Percentiles rank a stretch among this genome's conserved stretches.
Conservation (phyloP, 352 stramenopile genomes). For the Aphanomyces stellatus region DNA sequence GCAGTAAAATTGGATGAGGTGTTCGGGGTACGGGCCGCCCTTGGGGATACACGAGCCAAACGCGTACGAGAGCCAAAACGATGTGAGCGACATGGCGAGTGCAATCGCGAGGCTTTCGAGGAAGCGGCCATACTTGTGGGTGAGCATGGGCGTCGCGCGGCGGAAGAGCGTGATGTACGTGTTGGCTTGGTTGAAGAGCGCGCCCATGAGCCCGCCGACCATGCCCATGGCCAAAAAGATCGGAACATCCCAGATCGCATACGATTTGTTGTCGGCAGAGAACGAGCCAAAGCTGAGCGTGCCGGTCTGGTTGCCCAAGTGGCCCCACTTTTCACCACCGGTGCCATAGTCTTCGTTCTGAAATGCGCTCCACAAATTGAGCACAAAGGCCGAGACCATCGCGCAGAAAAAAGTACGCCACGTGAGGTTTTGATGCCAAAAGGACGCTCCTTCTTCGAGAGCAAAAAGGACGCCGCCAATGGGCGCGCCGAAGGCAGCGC, state of each 20-base stretch:
- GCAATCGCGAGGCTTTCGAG: conserved; percentile 55
- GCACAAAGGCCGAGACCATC: conserved; percentile 85
- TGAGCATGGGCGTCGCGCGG: conserved; percentile 36
- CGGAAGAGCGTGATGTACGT: conserved; percentile 85
- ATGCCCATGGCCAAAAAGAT: conserved; percentile 97
- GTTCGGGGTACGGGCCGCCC: conserved; percentile 51
- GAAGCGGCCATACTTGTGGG: conserved; percentile 56
- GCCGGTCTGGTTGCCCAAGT: conserved; percentile 70
- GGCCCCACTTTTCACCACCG: conserved; percentile 20
- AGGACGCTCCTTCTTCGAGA: conserved; percentile 96
- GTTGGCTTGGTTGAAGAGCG: conserved; percentile 95
- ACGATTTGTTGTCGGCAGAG: conserved; percentile 74
- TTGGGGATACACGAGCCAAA: conserved; percentile 54
- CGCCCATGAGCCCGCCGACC: conserved; percentile 94
- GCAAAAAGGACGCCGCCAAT: conserved; percentile 98
- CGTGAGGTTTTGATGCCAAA: conserved; percentile 97
- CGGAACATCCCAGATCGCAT: conserved; percentile 92
- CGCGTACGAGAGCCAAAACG: conserved; percentile 73
- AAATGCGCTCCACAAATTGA: conserved; percentile 83
- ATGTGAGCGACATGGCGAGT: conserved; percentile 47
- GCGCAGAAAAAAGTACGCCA: conserved; percentile 97
- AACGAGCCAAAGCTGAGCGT: conserved; percentile 87
- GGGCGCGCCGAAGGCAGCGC: conserved; percentile 94
- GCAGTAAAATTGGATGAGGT: conserved; percentile 92
- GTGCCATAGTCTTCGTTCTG: conserved; percentile 35